Evolutionary conservation across 2,329 filamentous ascomycete species (phyloP), one percentile per base, ranked within the genome.

Genomic region (Xylaria sp.): DNA sequence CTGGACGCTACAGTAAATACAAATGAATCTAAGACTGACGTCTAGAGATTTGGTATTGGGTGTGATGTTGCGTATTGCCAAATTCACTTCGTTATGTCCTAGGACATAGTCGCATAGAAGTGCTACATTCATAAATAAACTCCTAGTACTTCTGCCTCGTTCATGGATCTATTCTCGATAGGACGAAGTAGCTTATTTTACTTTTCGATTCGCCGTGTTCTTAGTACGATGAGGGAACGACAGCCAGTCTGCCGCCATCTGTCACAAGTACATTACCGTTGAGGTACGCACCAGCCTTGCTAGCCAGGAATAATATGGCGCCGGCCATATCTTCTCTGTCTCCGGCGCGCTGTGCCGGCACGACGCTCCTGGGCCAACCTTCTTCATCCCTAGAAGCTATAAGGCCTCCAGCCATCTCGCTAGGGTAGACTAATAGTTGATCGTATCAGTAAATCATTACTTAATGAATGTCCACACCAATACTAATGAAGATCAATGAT

Each of bases 201-300:
- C n/a, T 48, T 48, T 20, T 13, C 4, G 12, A 20, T 23, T 49
- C 20, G 9, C 13, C 3, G 10, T 25, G 10, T 25, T 20, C 41
- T 69, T 46, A 78, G 61, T 76, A 77, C 7, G 71, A 12, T 7
- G 74, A 69, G 4, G 75, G 75, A 15, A 74, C 0, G 5, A 76
- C 62, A 4, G 71, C 59, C 12, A 88, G 62, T 46, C 84, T 79
- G 1, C 86, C 86, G 52, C 87, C 86, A 77, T 89, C 87, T 1
- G 82, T 82, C 9, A 88, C 76, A 49, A 88, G 74, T 2, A 87
- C 83, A 71, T 82, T 84, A 5, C 86, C 86, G 76, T 88, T 88
- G 65, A 86, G 69, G 75, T 86, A 89, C 1, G 83, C 84, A 3
- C 86, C 86, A 2, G 85, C 84, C 56, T 80, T 76, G 56, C 82